These are phyloP conservation scores for Kluyveromyces nonfermentans DNA, from an alignment of 805 yeast genomes.

Conservation along the genomic window DNA sequence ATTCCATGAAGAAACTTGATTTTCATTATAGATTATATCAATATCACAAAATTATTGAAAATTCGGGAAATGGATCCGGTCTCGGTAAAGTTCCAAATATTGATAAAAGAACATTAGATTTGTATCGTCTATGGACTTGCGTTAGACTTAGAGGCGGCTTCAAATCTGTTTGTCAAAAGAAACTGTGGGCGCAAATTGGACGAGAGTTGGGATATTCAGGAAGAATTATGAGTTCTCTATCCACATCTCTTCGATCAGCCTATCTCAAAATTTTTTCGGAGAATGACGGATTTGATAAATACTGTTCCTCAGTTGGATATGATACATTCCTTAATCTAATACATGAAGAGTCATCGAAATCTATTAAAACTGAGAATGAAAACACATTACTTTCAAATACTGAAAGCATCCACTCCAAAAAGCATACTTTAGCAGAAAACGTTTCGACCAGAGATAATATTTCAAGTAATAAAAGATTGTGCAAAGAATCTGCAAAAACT, in stretches of 20 bases:
- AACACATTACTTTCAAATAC: too few relatives aligned
- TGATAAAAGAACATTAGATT: conserved; percentile 56
- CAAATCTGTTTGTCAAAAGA: conserved; percentile 48
- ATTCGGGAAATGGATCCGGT: conserved; percentile 13
- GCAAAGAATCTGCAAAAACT: neutral
- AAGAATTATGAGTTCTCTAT: conserved; percentile 58
- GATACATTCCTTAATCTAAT: neutral
- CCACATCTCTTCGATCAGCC: conserved; percentile 55
- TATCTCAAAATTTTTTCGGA: conserved; percentile 38
- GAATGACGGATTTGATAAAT: conserved; percentile 18
- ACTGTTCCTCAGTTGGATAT: neutral
- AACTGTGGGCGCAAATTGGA: conserved; percentile 78
- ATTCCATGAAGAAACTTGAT: conserved; percentile 34
- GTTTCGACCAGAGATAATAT: neutral
- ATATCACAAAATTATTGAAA: conserved; percentile 29
- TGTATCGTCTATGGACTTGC: conserved; percentile 46
- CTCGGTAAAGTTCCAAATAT: conserved; percentile 49
- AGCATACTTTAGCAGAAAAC: neutral
- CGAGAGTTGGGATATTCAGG: conserved; percentile 72
- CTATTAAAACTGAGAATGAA: neutral
- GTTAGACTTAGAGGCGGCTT: conserved; percentile 64
- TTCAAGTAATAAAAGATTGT: neutral
- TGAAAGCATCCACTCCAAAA: neutral
- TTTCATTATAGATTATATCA: conserved; percentile 40
- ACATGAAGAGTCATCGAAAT: neutral